Evolutionary conservation across 805 yeast species (phyloP).

Genomic region (Candida chauliodis): DNA sequence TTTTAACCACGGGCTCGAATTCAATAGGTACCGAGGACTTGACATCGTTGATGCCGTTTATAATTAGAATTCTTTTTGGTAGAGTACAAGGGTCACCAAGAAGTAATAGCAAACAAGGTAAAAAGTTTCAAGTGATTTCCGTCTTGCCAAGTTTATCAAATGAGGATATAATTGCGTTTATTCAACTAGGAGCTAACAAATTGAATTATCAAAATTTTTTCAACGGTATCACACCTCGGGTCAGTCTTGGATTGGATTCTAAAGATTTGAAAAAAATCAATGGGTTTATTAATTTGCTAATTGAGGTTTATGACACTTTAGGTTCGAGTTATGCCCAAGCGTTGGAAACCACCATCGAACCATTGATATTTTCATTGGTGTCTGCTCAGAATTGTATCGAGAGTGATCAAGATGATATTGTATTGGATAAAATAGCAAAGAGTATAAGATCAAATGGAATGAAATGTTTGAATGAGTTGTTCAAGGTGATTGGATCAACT

Average conservation of each 20-base stretch:
- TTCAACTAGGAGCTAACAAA: slow-evolving; percentile 58
- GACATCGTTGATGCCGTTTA: slow-evolving; percentile 59
- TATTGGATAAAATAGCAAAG: slow-evolving; percentile 45
- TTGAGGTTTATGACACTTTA: slow-evolving; percentile 53
- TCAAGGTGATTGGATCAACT: slow-evolving; percentile 47
- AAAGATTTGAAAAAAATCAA: slow-evolving; percentile 43
- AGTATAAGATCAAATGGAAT: slow-evolving; percentile 64
- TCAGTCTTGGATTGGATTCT: slow-evolving; percentile 10
- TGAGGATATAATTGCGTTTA: slow-evolving; percentile 53
- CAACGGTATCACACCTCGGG: slow-evolving; percentile 14
- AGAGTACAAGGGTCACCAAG: slow-evolving; percentile 68
- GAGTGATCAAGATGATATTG: slow-evolving; percentile 7
- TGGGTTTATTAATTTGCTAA: slow-evolving; percentile 64
- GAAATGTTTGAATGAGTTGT: slow-evolving; percentile 57
- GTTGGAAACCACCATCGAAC: slow-evolving; percentile 49
- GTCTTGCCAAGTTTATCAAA: slow-evolving; percentile 56
- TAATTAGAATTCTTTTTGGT: slow-evolving; percentile 80
- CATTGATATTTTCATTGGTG: slow-evolving; percentile 54
- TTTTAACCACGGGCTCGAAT: slow-evolving; percentile 40
- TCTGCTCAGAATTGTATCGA: slow-evolving; percentile 41
- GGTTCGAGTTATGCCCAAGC: slow-evolving; percentile 54
- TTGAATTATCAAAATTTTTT: slow-evolving; percentile 35
- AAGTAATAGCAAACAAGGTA: slow-evolving; percentile 69
- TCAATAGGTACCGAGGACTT: slow-evolving; percentile 64
- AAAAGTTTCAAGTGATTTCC: slow-evolving; percentile 67